These are phyloP conservation scores for Drosera capensis DNA, from an alignment of 148 eudicot species.

Conservation along the genomic window DNA sequence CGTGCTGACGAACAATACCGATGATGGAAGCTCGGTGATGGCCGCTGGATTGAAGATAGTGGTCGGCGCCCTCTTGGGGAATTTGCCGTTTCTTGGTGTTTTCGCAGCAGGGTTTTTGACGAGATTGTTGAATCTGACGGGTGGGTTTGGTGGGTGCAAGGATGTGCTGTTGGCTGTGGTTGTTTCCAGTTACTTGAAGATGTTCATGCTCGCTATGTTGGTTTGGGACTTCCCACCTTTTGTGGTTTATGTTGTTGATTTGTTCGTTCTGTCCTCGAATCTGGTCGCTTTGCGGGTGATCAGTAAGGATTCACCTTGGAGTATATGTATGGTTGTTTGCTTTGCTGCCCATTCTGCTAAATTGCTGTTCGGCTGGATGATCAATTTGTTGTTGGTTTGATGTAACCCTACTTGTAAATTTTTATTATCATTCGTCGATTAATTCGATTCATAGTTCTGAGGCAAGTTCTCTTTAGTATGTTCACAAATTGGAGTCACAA, in stretches of 20 bases:
- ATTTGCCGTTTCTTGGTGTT: conserved; percentile 25
- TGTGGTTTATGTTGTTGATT: conserved; percentile 40
- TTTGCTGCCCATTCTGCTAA: conserved; percentile 45
- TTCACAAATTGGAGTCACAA: no score
- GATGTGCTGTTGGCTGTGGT: conserved; percentile 42
- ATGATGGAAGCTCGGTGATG: conserved; percentile 18
- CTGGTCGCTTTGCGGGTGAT: conserved; percentile 63
- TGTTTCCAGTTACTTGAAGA: conserved; percentile 64
- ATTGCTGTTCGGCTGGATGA: conserved; percentile 26
- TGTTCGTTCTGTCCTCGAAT: conserved; percentile 71
- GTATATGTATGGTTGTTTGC: conserved; percentile 46
- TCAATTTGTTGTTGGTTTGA: conserved; percentile 5
- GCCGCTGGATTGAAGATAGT: conserved; percentile 23
- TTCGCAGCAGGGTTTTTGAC: conserved; percentile 20
- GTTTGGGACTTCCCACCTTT: conserved; percentile 85
- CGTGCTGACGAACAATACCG: conserved; percentile 4
- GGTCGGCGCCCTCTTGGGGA: conserved; percentile 31
- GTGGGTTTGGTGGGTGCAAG: conserved; percentile 25
- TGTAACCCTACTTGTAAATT: no score
- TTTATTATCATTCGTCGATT: no score
- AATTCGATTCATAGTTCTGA: no score
- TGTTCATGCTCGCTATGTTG: conserved; percentile 52
- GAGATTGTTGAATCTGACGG: conserved; percentile 21
- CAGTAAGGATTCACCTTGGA: conserved; percentile 28
- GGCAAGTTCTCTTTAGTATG: no score